These are phyloP conservation scores for Colletotrichum sp. DNA, from an alignment of 2,329 filamentous ascomycete genomes.

Conservation along the genomic window DNA sequence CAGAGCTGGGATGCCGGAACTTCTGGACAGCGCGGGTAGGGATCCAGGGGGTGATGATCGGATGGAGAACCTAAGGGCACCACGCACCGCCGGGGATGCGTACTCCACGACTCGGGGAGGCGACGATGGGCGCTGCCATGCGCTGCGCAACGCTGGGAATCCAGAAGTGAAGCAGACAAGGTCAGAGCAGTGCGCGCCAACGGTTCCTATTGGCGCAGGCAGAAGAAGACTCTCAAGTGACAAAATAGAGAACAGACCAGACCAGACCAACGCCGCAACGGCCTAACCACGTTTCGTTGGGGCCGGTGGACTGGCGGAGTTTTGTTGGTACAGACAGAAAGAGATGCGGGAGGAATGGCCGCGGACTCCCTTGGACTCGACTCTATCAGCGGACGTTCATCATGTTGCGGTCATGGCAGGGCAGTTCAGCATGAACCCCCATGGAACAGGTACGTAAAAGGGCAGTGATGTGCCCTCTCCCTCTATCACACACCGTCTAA, in stretches of 20 bases:
- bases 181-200: slow-evolving; percentile 12
- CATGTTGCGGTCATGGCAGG: slow-evolving; percentile 4
- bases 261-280: background rate
- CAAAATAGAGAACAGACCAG: background rate
- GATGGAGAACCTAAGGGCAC: background rate
- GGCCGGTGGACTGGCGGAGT: background rate
- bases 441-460: background rate
- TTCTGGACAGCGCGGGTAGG: background rate
- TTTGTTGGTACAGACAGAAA: background rate
- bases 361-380: background rate
- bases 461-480: background rate
- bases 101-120: background rate
- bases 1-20: background rate
- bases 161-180: background rate
- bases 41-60: background rate
- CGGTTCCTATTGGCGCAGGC: slow-evolving; percentile 5
- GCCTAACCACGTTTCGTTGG: slow-evolving; percentile 10
- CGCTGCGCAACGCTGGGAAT: background rate
- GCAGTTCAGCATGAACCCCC: background rate
- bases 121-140: background rate
- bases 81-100: too few species aligned
- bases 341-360: background rate
- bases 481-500: background rate
- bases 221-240: background rate
- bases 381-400: background rate